phyloP scores from a whole-genome alignment of 176 grass and related monocot genomes.

The Avena atlantica region DNA sequence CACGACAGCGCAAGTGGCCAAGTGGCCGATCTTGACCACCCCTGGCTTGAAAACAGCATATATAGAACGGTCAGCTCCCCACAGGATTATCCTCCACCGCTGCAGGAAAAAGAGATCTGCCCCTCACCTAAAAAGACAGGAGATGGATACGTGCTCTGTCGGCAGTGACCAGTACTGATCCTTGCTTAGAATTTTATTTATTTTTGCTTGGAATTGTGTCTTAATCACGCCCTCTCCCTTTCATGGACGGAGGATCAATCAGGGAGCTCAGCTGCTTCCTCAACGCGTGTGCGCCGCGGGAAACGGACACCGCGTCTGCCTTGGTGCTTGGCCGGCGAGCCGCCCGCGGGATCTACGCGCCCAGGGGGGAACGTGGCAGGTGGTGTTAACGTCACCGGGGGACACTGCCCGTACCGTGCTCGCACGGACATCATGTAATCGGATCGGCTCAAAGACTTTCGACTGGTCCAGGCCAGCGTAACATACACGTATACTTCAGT shows the following conservation, averaged over 20 bases:
- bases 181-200: background rate
- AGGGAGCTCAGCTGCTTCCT: background rate
- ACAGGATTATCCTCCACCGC: background rate
- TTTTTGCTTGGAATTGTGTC: background rate
- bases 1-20: conserved; percentile 5
- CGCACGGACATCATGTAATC: background rate
- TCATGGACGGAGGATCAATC: background rate
- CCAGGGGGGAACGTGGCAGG: background rate
- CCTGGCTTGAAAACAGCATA: background rate
- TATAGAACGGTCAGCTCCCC: background rate
- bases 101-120: too few species aligned
- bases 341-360: conserved; percentile 37
- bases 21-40: background rate
- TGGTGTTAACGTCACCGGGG: background rate
- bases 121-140: too few species aligned
- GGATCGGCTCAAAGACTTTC: background rate
- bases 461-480: background rate
- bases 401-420: background rate
- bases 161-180: background rate
- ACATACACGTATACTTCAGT: background rate
- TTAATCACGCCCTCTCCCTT: background rate
- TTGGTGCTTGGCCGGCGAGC: background rate
- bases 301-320: background rate
- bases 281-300: conserved; percentile 10
- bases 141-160: background rate